Evolutionary conservation across 176 grass and related monocot species (phyloP).

Genomic region (Bolboschoenus planiculmis): DNA sequence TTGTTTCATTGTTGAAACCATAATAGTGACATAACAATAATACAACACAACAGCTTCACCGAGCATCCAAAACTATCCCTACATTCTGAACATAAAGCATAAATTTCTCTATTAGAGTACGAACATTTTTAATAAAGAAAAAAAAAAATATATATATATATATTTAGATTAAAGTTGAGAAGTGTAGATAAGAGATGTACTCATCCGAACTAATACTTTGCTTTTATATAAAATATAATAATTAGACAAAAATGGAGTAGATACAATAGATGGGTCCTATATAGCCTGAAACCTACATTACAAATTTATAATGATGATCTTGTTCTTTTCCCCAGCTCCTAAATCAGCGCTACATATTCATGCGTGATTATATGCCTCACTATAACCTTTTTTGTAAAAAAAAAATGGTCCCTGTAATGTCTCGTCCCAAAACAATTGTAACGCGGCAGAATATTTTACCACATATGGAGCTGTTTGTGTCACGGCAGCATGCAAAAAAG

Average conservation of each 20-base stretch:
- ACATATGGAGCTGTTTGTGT: background rate
- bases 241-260: background rate
- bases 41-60: no score
- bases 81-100: no score
- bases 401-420: background rate
- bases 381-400: background rate
- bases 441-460: background rate
- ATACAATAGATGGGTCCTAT: background rate
- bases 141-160: no score
- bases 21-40: no score
- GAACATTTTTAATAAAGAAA: no score
- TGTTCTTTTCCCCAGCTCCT: constrained; percentile 3
- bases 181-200: no score
- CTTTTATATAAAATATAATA: background rate
- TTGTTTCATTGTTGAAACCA: no score
- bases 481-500: background rate
- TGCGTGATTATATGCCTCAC: background rate
- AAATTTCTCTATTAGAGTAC: no score
- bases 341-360: background rate
- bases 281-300: background rate
- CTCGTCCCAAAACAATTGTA: background rate
- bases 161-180: no score
- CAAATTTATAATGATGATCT: no score
- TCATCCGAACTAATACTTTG: no score
- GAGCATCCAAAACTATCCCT: no score